Evolutionary conservation across 2,329 filamentous ascomycete species (phyloP), one percentile per base, ranked within the genome.

Genomic region (Rhynchosporium agropyri): DNA sequence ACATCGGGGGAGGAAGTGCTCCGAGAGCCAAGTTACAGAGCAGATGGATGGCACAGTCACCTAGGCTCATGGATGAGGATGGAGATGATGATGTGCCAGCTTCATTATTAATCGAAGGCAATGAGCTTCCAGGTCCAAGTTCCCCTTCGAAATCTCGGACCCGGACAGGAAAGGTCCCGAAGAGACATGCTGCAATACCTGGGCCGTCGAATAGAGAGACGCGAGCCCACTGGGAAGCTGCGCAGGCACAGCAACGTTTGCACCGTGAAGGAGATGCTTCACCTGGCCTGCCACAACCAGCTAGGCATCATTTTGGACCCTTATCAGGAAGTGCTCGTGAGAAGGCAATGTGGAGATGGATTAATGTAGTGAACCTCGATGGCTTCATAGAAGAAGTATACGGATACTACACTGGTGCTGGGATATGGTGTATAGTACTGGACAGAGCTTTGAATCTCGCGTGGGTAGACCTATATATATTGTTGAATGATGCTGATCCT

Each of bases 331-430:
- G 85, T 70, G 84, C 86, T 0, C 83, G 83, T 74, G 85, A 89
- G 69, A 87, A 84, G 70, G 89, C 89, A 26, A 81, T 90, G 79
- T 91, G 87, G 85, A 81, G 85, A 65, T 91, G 88, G 85, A 85
- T 87, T 20, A 90, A 90, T 70, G 87, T 90, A 45, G 82, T 83
- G 61, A 89, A 90, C 69, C 74, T 91, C 61, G 89, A 91, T 72
- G 84, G 83, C 58, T 91, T 90, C 71, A 78, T 91, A 65, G 80
- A 81, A 60, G 84, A 89, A 50, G 86, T 90, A 7, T 91, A 91
- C 73, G 78, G 82, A 53, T 91, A 91, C 75, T 91, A 85, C 70
- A 76, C 81, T 45, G 84, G 84, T 7, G 84, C 88, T 71, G 89
- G 89, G 5, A 86, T 90, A 56, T 89, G 84, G 79, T 89, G 86